Evolutionary conservation across 306 rosid genomes (phyloP).

Genomic region (Inga leiocalycina): DNA sequence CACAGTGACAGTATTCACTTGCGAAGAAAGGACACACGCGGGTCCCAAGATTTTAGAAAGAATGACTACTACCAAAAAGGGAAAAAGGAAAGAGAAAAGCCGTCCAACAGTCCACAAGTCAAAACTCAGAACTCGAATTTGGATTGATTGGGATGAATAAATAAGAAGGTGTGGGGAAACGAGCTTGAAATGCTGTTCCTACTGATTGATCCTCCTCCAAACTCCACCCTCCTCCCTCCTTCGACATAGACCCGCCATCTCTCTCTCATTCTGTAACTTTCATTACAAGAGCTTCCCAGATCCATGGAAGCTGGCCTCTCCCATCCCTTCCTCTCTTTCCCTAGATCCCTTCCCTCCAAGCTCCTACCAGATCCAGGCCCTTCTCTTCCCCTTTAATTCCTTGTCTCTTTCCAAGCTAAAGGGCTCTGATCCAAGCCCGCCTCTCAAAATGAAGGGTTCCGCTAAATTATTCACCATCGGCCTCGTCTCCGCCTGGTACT

Average conservation of each 20-base stretch:
- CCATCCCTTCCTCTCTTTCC: conserved; percentile 22
- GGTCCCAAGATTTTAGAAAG: too few species aligned
- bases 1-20: too few species aligned
- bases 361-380: conserved; percentile 45
- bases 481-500: conserved; percentile 88
- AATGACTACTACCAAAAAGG: too few species aligned
- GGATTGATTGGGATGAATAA: too few species aligned
- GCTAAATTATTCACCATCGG: conserved; percentile 89
- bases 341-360: conserved; percentile 38
- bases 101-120: too few species aligned
- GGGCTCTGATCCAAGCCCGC: conserved; percentile 51
- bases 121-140: too few species aligned
- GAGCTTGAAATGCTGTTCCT: too few species aligned
- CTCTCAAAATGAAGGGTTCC: conserved; percentile 62
- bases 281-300: conserved; percentile 60
- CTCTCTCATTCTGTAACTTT: conserved; percentile 31
- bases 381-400: conserved; percentile 2
- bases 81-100: too few species aligned
- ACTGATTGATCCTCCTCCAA: conserved; percentile 15
- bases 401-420: conserved; percentile 29
- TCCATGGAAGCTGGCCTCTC: conserved; percentile 52
- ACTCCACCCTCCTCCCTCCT: conserved; percentile 27
- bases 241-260: neutral
- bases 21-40: too few species aligned
- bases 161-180: too few species aligned